These are phyloP conservation scores for Cercospora berteroae DNA, from an alignment of 2,329 filamentous ascomycete genomes.

Conservation along the genomic window DNA sequence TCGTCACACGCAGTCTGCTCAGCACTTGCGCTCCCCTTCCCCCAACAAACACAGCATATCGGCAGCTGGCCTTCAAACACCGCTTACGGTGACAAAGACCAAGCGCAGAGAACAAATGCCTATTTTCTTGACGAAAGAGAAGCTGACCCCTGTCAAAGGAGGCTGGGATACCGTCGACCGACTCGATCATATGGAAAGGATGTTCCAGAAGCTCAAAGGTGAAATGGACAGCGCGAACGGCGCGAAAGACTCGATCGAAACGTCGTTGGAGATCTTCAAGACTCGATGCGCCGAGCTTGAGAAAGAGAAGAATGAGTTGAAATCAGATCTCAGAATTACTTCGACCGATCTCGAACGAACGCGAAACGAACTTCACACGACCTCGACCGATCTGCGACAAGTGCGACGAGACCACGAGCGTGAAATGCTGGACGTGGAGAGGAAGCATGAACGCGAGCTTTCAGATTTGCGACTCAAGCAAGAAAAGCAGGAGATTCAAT, in stretches of 20 bases:
- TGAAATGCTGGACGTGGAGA: conserved; percentile 33
- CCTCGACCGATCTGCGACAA: conserved; percentile 35
- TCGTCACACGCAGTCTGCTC: conserved; percentile 34
- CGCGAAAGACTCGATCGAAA: conserved; percentile 68
- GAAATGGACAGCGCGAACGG: conserved; percentile 68
- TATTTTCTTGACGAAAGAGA: conserved; percentile 66
- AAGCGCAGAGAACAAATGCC: conserved; percentile 51
- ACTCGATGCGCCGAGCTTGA: conserved; percentile 48
- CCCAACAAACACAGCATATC: conserved; percentile 33
- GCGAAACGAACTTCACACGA: conserved; percentile 36
- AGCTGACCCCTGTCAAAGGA: conserved; percentile 47
- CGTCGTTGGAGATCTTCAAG: conserved; percentile 72
- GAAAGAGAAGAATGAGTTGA: conserved; percentile 43
- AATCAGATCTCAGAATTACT: conserved; percentile 54
- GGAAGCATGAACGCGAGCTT: conserved; percentile 32
- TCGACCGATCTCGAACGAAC: conserved; percentile 62
- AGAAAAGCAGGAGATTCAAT: conserved; percentile 31
- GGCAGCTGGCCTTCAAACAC: conserved; percentile 31
- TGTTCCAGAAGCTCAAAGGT: conserved; percentile 69
- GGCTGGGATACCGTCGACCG: conserved; percentile 78
- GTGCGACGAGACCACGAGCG: conserved; percentile 36
- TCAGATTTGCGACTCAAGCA: conserved; percentile 29
- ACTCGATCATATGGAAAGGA: conserved; percentile 71
- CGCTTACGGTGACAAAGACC: conserved; percentile 24
- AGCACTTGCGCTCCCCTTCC: conserved; percentile 32